Percentiles rank a stretch among this genome's conserved stretches.
phyloP scores from a whole-genome alignment of 768 basidiomycete genomes.

The Jaapia argillacea region DNA sequence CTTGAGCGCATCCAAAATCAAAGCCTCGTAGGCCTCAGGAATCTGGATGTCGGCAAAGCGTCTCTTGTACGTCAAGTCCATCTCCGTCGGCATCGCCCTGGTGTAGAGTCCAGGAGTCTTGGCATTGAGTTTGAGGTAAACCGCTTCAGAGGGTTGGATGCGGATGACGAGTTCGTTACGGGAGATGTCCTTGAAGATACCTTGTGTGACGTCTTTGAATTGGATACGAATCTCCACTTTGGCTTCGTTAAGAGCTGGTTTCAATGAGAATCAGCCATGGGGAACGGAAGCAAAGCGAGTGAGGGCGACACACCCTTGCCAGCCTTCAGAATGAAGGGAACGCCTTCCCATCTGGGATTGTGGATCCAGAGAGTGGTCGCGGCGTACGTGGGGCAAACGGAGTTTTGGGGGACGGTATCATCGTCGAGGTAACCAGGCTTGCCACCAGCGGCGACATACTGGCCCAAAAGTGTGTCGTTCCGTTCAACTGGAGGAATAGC shows the following conservation, averaged over 20 bases:
- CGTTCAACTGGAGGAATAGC: slow-evolving; percentile 75
- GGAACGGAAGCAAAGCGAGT: neutral
- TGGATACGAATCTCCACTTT: slow-evolving; percentile 98
- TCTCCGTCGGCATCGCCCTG: slow-evolving; percentile 88
- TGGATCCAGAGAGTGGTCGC: slow-evolving; percentile 86
- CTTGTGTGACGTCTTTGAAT: slow-evolving; percentile 94
- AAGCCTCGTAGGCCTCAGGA: slow-evolving; percentile 92
- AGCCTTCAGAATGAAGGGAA: slow-evolving; percentile 96
- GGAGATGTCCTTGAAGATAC: slow-evolving; percentile 93
- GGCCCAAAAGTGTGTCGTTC: slow-evolving; percentile 82
- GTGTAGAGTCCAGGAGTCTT: slow-evolving; percentile 91
- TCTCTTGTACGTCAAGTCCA: slow-evolving; percentile 97
- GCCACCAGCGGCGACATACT: slow-evolving; percentile 80
- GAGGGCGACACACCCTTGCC: slow-evolving; percentile 68
- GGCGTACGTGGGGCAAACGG: slow-evolving; percentile 91
- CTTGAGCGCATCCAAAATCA: slow-evolving; percentile 91
- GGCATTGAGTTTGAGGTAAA: slow-evolving; percentile 94
- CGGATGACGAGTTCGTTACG: slow-evolving; percentile 97
- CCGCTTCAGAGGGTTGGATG: slow-evolving; percentile 92
- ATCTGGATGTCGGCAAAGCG: slow-evolving; percentile 87
- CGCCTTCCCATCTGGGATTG: slow-evolving; percentile 97
- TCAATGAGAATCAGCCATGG: neutral
- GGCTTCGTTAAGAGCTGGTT: slow-evolving; percentile 86
- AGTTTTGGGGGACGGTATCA: slow-evolving; percentile 86
- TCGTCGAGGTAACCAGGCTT: slow-evolving; percentile 99